Percentiles rank a stretch among this genome's conserved stretches.
Conservation (phyloP, 768 basidiomycete species). For the Leucocoprinus leucothites region DNA sequence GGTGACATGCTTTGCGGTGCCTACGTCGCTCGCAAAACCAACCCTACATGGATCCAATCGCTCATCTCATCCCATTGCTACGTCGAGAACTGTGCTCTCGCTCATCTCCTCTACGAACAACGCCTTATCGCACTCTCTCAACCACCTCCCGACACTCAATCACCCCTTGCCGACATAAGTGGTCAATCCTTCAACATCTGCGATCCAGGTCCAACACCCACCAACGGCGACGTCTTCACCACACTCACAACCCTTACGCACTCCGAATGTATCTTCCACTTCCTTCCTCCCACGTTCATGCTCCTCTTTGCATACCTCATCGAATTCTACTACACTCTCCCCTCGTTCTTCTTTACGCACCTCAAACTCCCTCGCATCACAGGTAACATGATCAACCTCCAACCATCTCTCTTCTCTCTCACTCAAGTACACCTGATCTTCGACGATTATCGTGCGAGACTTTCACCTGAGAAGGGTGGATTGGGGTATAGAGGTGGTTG, state of each 20-base stretch:
- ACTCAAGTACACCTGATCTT: slow-evolving; percentile 55
- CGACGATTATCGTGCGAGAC: slow-evolving; percentile 62
- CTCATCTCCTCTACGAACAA: slow-evolving; percentile 72
- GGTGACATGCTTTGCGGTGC: slow-evolving; percentile 68
- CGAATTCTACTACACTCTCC: slow-evolving; percentile 46
- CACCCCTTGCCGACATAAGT: slow-evolving; percentile 59
- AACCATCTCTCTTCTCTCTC: slow-evolving; percentile 56
- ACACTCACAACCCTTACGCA: slow-evolving; percentile 52
- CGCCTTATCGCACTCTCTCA: slow-evolving; percentile 61
- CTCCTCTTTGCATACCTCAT: slow-evolving; percentile 59
- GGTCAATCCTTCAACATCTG: slow-evolving; percentile 67
- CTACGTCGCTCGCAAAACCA: slow-evolving; percentile 56
- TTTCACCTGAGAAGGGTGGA: slow-evolving; percentile 52
- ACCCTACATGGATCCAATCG: slow-evolving; percentile 59
- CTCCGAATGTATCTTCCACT: slow-evolving; percentile 54
- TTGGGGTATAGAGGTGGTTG: slow-evolving; percentile 60
- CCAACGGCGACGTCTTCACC: slow-evolving; percentile 61
- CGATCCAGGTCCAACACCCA: slow-evolving; percentile 61
- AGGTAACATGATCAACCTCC: slow-evolving; percentile 51
- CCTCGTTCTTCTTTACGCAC: slow-evolving; percentile 27
- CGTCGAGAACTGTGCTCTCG: slow-evolving; percentile 73
- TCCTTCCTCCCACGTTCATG: slow-evolving; percentile 60
- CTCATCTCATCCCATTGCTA: slow-evolving; percentile 65
- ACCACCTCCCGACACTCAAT: slow-evolving; percentile 20
- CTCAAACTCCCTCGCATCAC: slow-evolving; percentile 38